These are phyloP conservation scores for Oryza coarctata DNA, from an alignment of 176 grass and related monocot genomes.

Conservation along the genomic window DNA sequence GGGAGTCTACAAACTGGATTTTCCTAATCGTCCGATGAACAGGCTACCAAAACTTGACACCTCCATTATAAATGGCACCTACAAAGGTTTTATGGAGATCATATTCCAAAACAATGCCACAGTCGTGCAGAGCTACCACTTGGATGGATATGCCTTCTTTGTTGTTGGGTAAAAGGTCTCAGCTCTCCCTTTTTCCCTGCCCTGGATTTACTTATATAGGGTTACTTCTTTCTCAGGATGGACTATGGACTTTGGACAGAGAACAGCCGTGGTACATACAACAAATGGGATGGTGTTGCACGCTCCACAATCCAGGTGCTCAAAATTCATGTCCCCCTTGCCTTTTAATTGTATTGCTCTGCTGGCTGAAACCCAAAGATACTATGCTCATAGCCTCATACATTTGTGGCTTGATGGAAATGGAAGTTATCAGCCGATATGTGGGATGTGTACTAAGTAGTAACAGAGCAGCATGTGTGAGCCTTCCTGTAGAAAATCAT, in stretches of 20 bases:
- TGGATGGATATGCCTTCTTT: conserved; percentile 97
- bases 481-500: background rate
- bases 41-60: conserved; percentile 81
- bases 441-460: background rate
- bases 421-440: background rate
- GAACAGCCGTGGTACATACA: conserved; percentile 84
- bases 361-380: background rate
- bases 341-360: background rate
- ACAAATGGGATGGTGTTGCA: conserved; percentile 99
- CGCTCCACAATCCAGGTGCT: conserved; percentile 82
- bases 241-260: conserved; percentile 92
- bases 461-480: background rate
- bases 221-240: conserved; percentile 56
- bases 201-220: background rate
- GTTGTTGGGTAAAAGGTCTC: conserved; percentile 69
- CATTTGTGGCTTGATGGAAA: background rate
- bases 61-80: conserved; percentile 90
- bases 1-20: conserved; percentile 87
- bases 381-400: background rate
- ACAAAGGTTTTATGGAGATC: conserved; percentile 93
- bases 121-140: conserved; percentile 74
- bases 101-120: conserved; percentile 96
- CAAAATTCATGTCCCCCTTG: background rate
- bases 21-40: conserved; percentile 76
- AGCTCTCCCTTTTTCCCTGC: conserved; percentile 5